Evolutionary conservation across 2,329 filamentous ascomycete genomes (phyloP), one percentile per base, ranked within the genome.

Genomic region (Curvularia sp.): DNA sequence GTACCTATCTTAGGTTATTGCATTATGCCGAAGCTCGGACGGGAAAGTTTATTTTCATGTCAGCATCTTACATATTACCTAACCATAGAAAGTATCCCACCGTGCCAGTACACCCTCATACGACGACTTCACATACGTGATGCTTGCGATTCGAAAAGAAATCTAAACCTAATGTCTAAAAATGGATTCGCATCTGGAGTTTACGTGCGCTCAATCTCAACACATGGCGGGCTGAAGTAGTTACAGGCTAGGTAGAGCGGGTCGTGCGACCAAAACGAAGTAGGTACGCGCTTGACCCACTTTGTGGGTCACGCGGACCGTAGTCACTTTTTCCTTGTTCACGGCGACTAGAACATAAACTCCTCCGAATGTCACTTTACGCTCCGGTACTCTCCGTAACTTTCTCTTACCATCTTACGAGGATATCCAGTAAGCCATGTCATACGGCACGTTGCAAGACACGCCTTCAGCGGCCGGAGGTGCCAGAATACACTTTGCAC

Each of bases 1-100:
- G n/a, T 75, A 75, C 53, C 57, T 75, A 9, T 68, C 64, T 39
- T 72, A 61, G 39, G 34, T n/a, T 15, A 25, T 19, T 36, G 27
- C 36, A 15, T 15, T 28, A 42, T 28, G 12, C 19, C n/a, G n/a
- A 10, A 46, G 1, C 27, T 30, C 13, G n/a, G 3, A 8, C 19
- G 15, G 15, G 2, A 27, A 45, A 42, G 18, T 21, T 46, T 27
- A 34, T 34, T 18, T 50, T 50, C 30, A 18, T 55, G 32, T 55
- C 30, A 19, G n/a, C n/a, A n/a, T n/a, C n/a, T n/a, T n/a, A n/a
- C n/a, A 49, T 54, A 47, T 27, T 18, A 15, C 41, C 7, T 13
- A n/a, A 32, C 2, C 2, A 21, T 27, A 8, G 30, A 38, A 18
- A 5, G 3, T 7, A 36, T n/a, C 45, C 27, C 19, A 18, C 9